Percentiles rank a stretch among this genome's conserved stretches.
These are phyloP conservation scores for Melanopsichium pennsylvanicum DNA, from an alignment of 1,284 basidiomycete genomes.

Conservation along the genomic window DNA sequence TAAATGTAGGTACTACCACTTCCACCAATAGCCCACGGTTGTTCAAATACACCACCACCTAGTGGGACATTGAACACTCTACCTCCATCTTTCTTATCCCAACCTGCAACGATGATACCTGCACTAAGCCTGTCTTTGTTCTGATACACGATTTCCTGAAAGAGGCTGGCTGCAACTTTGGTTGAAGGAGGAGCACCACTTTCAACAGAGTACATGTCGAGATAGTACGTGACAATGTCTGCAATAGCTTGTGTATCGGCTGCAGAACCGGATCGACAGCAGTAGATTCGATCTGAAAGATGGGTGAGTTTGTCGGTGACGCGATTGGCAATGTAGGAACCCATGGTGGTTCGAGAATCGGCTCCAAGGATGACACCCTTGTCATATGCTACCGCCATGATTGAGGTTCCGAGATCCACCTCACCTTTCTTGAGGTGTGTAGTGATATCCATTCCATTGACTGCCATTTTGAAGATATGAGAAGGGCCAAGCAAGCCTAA, in stretches of 20 bases:
- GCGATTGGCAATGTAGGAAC: slow-evolving; percentile 96
- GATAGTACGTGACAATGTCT: slow-evolving; percentile 86
- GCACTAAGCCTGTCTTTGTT: slow-evolving; percentile 86
- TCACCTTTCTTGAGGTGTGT: slow-evolving; percentile 63
- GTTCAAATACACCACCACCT: slow-evolving; percentile 61
- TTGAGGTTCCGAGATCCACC: slow-evolving; percentile 76
- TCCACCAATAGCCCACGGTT: slow-evolving; percentile 63
- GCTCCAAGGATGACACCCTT: slow-evolving; percentile 95
- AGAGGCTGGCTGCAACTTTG: slow-evolving; percentile 80
- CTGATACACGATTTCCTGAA: slow-evolving; percentile 89
- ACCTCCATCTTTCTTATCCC: slow-evolving; percentile 92
- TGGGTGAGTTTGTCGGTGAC: slow-evolving; percentile 98
- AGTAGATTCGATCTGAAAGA: slow-evolving; percentile 97
- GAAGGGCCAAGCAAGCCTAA: too few species aligned
- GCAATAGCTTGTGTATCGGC: slow-evolving; percentile 96
- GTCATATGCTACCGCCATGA: slow-evolving; percentile 98
- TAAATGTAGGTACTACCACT: slow-evolving; percentile 98
- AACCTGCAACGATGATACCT: slow-evolving; percentile 97
- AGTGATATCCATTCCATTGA: slow-evolving; percentile 50
- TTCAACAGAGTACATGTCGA: slow-evolving; percentile 84
- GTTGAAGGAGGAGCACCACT: slow-evolving; percentile 79
- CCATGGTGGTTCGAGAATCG: slow-evolving; percentile 95
- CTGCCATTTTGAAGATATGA: slow-evolving; percentile 29
- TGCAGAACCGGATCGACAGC: slow-evolving; percentile 96
- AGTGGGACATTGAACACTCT: slow-evolving; percentile 83